These are phyloP conservation scores for Silene uniflora DNA, from an alignment of 148 eudicot species.

Conservation along the genomic window DNA sequence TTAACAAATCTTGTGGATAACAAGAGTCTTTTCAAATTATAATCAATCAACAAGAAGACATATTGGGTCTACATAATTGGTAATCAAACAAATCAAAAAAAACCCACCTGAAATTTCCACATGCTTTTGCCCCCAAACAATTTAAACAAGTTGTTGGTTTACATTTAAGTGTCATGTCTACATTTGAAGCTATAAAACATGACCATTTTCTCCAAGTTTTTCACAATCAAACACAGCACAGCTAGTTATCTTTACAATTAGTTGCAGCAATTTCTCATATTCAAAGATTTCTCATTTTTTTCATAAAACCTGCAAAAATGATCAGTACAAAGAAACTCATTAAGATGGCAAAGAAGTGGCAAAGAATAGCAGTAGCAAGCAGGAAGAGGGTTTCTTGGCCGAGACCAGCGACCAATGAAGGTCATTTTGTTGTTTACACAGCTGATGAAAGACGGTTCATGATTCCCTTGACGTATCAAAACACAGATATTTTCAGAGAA, in stretches of 20 bases:
- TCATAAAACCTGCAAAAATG: slow-evolving; percentile 10
- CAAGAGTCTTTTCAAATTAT: not conserved
- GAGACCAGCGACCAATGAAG: not conserved
- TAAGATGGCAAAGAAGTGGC: slow-evolving; percentile 30
- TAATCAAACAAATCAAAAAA: not conserved
- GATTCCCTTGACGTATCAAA: slow-evolving; percentile 14
- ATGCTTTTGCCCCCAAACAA: slow-evolving; percentile 5
- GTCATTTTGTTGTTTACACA: slow-evolving; percentile 22
- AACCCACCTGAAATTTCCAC: slow-evolving; percentile 5
- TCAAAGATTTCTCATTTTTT: not conserved
- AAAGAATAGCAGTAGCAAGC: slow-evolving; percentile 20
- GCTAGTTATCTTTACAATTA: not conserved
- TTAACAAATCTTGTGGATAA: not conserved
- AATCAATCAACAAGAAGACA: not conserved
- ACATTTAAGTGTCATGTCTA: slow-evolving; percentile 11
- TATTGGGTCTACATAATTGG: not conserved
- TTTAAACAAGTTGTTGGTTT: not conserved
- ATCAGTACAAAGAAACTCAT: slow-evolving; percentile 27
- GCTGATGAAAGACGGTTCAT: slow-evolving; percentile 16
- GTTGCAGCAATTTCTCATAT: not conserved
- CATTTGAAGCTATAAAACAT: slow-evolving; percentile 14
- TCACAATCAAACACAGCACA: not conserved
- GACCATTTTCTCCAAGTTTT: not conserved
- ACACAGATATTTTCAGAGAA: slow-evolving; percentile 5
- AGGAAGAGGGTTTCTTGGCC: slow-evolving; percentile 19